Percentiles rank a stretch among this genome's conserved stretches.
These are phyloP conservation scores for Suhomyces sp. DNA, from an alignment of 805 yeast genomes.

Conservation along the genomic window DNA sequence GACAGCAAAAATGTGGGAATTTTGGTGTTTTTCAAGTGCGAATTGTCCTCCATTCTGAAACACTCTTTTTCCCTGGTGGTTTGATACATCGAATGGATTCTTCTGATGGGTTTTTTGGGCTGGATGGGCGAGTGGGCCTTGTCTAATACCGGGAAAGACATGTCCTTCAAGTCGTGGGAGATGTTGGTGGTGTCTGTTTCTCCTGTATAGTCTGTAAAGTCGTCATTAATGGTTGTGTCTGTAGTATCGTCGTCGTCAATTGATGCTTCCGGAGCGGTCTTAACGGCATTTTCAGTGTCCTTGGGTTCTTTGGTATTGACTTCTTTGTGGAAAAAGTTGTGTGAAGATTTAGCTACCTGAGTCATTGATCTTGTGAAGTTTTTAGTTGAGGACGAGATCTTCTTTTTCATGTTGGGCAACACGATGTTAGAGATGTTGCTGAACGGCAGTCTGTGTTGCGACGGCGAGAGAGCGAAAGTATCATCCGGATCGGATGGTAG, in stretches of 20 bases:
- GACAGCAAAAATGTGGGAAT: slow-evolving; percentile 30
- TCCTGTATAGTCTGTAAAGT: background rate
- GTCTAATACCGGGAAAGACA: background rate
- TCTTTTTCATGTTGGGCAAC: slow-evolving; percentile 20
- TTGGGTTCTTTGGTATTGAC: background rate
- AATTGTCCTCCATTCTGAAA: slow-evolving; percentile 27
- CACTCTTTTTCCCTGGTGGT: slow-evolving; percentile 34
- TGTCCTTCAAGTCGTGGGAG: background rate
- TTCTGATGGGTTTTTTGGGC: slow-evolving; percentile 39
- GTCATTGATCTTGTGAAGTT: slow-evolving; percentile 19
- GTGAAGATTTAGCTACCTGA: slow-evolving; percentile 18
- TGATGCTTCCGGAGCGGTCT: background rate
- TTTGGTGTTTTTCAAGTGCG: slow-evolving; percentile 27
- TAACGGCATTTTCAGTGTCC: background rate
- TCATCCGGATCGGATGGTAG: background rate
- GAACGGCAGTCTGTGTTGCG: slow-evolving; percentile 24
- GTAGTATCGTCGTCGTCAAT: background rate
- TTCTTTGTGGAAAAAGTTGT: slow-evolving; percentile 9
- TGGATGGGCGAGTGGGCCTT: slow-evolving; percentile 7
- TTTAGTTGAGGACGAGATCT: slow-evolving; percentile 18
- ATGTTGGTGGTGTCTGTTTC: background rate
- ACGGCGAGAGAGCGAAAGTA: slow-evolving; percentile 15
- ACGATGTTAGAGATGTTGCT: slow-evolving; percentile 21
- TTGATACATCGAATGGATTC: slow-evolving; percentile 70
- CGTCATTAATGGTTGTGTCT: slow-evolving; percentile 8